Evolutionary conservation across 2,329 filamentous ascomycete genomes (phyloP).

Genomic region (Aspergillus intermedius): DNA sequence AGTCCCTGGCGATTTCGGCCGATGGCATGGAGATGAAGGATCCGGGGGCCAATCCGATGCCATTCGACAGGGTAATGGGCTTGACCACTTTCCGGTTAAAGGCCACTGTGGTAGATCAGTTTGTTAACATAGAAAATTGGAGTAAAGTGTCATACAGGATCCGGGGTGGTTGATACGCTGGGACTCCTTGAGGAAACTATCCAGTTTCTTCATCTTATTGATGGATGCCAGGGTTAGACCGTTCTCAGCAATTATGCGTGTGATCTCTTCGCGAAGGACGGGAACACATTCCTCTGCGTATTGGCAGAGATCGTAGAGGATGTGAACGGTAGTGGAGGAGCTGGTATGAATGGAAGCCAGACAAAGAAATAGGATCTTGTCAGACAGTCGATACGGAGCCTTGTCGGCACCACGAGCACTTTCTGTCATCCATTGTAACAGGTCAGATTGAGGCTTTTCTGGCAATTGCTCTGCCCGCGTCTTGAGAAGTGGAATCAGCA

Average conservation of each 20-base stretch:
- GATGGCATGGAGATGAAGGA: conserved; percentile 6
- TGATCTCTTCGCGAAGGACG: conserved; percentile 13
- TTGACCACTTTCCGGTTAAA: conserved; percentile 4
- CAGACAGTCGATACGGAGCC: conserved; percentile 7
- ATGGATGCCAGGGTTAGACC: conserved; percentile 8
- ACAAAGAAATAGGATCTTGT: conserved; percentile 7
- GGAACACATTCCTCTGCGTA: conserved; percentile 14
- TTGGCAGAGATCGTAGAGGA: conserved; percentile 13
- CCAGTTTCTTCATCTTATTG: conserved; percentile 3
- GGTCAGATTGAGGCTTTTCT: conserved; percentile 24
- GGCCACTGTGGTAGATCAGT: not conserved
- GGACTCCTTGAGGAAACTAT: conserved; percentile 8
- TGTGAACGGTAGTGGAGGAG: conserved; percentile 6
- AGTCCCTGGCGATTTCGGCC: conserved; percentile 9
- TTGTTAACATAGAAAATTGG: not conserved
- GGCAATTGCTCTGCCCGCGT: not conserved
- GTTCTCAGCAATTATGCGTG: conserved; percentile 7
- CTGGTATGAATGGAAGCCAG: conserved; percentile 13
- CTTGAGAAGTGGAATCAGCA: not conserved
- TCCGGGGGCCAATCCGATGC: conserved; percentile 3
- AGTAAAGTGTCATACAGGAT: conserved; percentile 1
- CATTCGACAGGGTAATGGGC: conserved; percentile 1
- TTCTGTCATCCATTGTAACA: conserved; percentile 32
- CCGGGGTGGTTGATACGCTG: conserved; percentile 8
- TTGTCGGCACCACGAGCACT: conserved; percentile 5